phyloP scores from a whole-genome alignment of 805 yeast genomes.

The Nakazawaea wickerhamii region DNA sequence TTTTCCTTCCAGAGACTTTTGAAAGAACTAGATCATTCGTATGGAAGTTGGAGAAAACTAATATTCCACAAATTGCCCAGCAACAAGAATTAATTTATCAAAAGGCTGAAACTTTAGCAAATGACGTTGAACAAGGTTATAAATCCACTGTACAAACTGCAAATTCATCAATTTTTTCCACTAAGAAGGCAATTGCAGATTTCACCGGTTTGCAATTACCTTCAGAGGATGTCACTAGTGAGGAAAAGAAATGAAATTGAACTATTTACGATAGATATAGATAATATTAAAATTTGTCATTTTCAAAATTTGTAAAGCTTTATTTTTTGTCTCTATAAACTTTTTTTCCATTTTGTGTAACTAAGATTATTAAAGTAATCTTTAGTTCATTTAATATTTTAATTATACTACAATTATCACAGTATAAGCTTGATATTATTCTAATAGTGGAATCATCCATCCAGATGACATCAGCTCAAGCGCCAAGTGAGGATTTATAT shows the following conservation, averaged over 20 bases:
- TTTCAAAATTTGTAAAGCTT: neutral
- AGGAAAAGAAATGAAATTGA: slow-evolving; percentile 21
- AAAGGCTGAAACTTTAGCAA: slow-evolving; percentile 39
- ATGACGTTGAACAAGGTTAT: slow-evolving; percentile 38
- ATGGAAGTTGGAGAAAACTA: slow-evolving; percentile 55
- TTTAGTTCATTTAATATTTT: neutral
- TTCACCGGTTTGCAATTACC: slow-evolving; percentile 67
- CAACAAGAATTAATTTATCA: slow-evolving; percentile 49
- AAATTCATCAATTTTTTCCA: slow-evolving; percentile 26
- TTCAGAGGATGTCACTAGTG: slow-evolving; percentile 49
- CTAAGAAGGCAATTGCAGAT: slow-evolving; percentile 42
- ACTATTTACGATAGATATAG: too few species aligned
- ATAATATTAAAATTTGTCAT: too few species aligned
- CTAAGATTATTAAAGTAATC: too few species aligned
- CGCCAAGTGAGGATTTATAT: neutral
- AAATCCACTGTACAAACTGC: slow-evolving; percentile 25
- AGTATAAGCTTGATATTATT: too few species aligned
- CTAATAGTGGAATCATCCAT: neutral
- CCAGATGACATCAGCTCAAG: neutral
- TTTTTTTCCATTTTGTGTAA: neutral
- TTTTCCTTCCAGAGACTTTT: slow-evolving; percentile 71
- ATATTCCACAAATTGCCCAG: slow-evolving; percentile 58
- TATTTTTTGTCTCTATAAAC: neutral
- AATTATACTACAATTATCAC: too few species aligned
- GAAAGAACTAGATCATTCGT: slow-evolving; percentile 50